Conservation (phyloP, 352 stramenopile genomes). For the Phytophthora kernoviae region DNA sequence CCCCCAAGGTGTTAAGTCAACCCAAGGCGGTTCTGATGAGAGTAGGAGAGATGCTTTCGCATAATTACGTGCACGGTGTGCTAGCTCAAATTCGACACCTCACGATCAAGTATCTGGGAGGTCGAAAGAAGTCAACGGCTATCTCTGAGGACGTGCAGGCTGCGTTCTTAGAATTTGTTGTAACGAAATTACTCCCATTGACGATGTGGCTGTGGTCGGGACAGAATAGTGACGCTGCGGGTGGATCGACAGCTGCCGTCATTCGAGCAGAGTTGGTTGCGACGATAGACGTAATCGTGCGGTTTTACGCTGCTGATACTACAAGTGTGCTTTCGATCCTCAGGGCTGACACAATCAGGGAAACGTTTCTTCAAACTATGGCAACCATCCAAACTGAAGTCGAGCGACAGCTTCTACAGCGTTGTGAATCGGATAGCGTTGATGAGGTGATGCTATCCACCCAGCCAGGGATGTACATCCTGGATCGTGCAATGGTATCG, state of each 20-base stretch:
- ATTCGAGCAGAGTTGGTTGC: constrained; percentile 59
- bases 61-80: constrained; percentile 71
- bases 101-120: constrained; percentile 44
- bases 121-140: constrained; percentile 7
- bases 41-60: constrained; percentile 28
- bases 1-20: constrained; percentile 36
- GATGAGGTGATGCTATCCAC: constrained; percentile 25
- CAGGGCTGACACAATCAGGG: constrained; percentile 11
- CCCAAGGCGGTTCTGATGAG: not conserved
- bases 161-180: constrained; percentile 37
- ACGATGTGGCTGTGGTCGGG: constrained; percentile 57
- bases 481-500: constrained; percentile 53
- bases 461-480: constrained; percentile 44
- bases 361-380: constrained; percentile 17
- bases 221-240: not conserved
- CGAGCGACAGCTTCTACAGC: constrained; percentile 33
- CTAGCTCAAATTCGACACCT: constrained; percentile 65
- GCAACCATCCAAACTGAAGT: constrained; percentile 32
- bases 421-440: constrained; percentile 23
- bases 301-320: constrained; percentile 28
- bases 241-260: constrained; percentile 32
- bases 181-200: constrained; percentile 38
- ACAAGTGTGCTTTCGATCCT: constrained; percentile 14
- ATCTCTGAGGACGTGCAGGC: constrained; percentile 13
- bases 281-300: constrained; percentile 50